Evolutionary conservation across 2,329 filamentous ascomycete genomes (phyloP), one percentile per base, ranked within the genome.

Genomic region (Phoma sp.): DNA sequence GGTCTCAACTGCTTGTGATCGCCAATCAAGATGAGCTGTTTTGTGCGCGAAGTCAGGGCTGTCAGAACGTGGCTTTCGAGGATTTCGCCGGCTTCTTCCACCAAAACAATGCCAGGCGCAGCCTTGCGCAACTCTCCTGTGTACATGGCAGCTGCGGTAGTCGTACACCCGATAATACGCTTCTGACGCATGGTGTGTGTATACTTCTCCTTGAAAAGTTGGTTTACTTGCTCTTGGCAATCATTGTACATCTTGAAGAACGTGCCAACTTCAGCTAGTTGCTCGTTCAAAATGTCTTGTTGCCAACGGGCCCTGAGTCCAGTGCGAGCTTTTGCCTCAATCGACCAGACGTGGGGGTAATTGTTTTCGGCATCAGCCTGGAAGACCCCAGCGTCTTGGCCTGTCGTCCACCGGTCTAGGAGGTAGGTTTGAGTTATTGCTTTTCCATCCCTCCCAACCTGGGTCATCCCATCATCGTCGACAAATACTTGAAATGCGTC

Each of bases 41-140:
- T 82, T 0, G 84, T 84, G 0, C 80, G 72, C 0, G 81, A 69
- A 0, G 79, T 77, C 51, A 91, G 63, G 0, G 88, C 83, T 0
- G 88, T 83, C 0, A 91, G 71, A 1, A 89, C 78, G 60, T 91
- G 88, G 1, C 81, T 80, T 68, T 92, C 89, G 0, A 91, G 76
- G 3, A 92, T 89, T 59, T 92, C 88, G 1, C 88, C 89, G 0
- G 88, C 89, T 70, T 92, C 89, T 68, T 92, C 89, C 0, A 90
- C 83, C 0, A 92, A 67, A 1, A 91, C 72, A 2, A 90, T 77
- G 1, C 85, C 84, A 0, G 87, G 86, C 0, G 74, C 70, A 0
- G 82, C 83, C 0, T 79, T 76, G 4, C 79, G 79, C 8, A 92
- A 79, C 1, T 83, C 76, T 0, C 80, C 72, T 0, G 79, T 74